Evolutionary conservation across 768 basidiomycete species (phyloP).

Genomic region (Lyophyllum atratum): DNA sequence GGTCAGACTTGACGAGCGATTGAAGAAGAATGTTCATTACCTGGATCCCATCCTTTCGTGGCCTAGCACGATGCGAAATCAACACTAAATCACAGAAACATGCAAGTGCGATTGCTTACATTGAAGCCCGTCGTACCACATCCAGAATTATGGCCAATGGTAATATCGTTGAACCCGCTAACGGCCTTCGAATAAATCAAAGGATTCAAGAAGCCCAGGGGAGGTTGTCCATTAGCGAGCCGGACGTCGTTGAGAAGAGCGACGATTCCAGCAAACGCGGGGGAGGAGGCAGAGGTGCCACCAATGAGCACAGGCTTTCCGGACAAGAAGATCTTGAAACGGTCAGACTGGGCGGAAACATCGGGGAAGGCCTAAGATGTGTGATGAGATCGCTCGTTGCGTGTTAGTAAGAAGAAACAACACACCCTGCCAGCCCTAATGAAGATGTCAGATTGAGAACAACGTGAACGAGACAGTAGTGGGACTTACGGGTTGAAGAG

Average conservation of each 20-base stretch:
- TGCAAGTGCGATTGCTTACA: slow-evolving; percentile 36
- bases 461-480: neutral
- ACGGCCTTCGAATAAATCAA: slow-evolving; percentile 49
- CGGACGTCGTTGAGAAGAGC: slow-evolving; percentile 69
- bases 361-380: slow-evolving; percentile 57
- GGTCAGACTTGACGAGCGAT: neutral
- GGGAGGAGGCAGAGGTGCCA: slow-evolving; percentile 69
- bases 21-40: slow-evolving; percentile 30
- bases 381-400: neutral
- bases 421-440: slow-evolving; percentile 54
- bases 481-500: slow-evolving; percentile 57
- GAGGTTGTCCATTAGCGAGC: slow-evolving; percentile 35
- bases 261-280: slow-evolving; percentile 64
- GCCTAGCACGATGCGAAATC: slow-evolving; percentile 29
- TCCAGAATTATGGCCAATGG: slow-evolving; percentile 52
- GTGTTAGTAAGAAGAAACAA: neutral
- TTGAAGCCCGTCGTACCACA: slow-evolving; percentile 72
- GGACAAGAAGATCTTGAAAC: slow-evolving; percentile 48
- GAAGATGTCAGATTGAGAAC: neutral
- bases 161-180: slow-evolving; percentile 58
- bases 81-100: neutral
- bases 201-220: slow-evolving; percentile 73
- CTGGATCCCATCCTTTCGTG: slow-evolving; percentile 61
- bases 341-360: slow-evolving; percentile 58
- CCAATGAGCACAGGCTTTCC: slow-evolving; percentile 42